Evolutionary conservation across 225 moss, liverwort and hornwort genomes (phyloP), one percentile per base, ranked within the genome.

Genomic region (Pseudoscleropodium purum): DNA sequence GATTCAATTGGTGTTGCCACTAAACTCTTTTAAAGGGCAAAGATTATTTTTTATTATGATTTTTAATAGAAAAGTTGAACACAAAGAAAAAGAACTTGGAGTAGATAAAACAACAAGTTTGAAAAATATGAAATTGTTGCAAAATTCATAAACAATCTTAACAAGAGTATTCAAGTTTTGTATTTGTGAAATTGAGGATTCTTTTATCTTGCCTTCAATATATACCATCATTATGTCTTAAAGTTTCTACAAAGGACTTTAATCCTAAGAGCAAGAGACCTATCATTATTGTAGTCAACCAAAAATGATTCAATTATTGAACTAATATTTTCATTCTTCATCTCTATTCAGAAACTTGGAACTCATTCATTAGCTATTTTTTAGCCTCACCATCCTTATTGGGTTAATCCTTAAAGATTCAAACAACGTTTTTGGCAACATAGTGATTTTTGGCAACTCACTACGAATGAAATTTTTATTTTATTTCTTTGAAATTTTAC

Each of bases 201-300:
- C 7, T 19, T 69, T 69, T 21, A n/a, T 69, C 69, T 69, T 69
- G 13, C 23, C 23, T n/a, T 69, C 16, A 27, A 27, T 63, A 63
- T n/a, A 23, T 23, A 69, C 13, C 12, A 69, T 69, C n/a, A n/a
- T n/a, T n/a, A 69, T n/a, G 0, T 69, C 7, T 69, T 67, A 18
- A 36, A n/a, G n/a, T n/a, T n/a, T 70, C 14, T 70, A 15, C 70
- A 70, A 70, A 39, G 4, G 25, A 70, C 25, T 24, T 39, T 8
- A 39, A 70, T 4, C 25, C 0, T 39, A 1, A 70, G 8, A 70
- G 0, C 11, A n/a, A 0, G 0, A 69, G n/a, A 69, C 12, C 11
- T n/a, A 13, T 69, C 21, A 69, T 7, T 7, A 23, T 13, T 6
- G 4, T 39, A n/a, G 13, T 24, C 39, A 39, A 21, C 13, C 4